A percentile compares a stretch with the other conserved stretches of the same genome.
These are phyloP conservation scores for Colletotrichum godetiae DNA, from an alignment of 2,329 filamentous ascomycete genomes.

Conservation along the genomic window DNA sequence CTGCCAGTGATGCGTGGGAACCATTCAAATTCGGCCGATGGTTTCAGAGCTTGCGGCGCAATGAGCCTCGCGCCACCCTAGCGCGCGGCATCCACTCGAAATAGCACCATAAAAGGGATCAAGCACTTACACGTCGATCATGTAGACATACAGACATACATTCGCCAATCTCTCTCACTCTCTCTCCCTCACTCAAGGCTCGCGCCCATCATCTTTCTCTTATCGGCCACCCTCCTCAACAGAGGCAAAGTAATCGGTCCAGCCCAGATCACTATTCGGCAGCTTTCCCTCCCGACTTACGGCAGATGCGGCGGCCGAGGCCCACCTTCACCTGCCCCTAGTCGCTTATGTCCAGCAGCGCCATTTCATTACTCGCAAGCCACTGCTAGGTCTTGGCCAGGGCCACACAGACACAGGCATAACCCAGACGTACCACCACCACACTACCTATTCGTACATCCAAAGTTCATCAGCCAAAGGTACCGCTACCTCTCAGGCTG, in stretches of 20 bases:
- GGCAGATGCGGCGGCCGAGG: slow-evolving; percentile 31
- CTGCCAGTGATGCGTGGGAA: slow-evolving; percentile 10
- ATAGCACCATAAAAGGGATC: slow-evolving; percentile 20
- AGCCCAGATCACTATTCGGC: slow-evolving; percentile 25
- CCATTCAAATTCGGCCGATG: slow-evolving; percentile 10
- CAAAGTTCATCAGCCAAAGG: slow-evolving; percentile 21
- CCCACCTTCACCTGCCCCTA: slow-evolving; percentile 34
- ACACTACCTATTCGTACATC: slow-evolving; percentile 13
- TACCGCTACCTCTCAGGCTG: slow-evolving; percentile 30
- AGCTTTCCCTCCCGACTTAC: slow-evolving; percentile 25
- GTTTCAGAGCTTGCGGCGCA: slow-evolving; percentile 32
- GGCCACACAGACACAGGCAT: slow-evolving; percentile 33
- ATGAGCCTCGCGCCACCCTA: slow-evolving; percentile 29
- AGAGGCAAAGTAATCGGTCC: slow-evolving; percentile 9
- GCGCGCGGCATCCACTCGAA: slow-evolving; percentile 33
- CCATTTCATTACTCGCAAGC: slow-evolving; percentile 37
- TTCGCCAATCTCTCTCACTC: neutral
- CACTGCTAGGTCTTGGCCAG: slow-evolving; percentile 31
- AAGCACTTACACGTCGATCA: slow-evolving; percentile 24
- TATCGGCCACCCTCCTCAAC: neutral
- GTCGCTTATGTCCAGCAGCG: slow-evolving; percentile 36
- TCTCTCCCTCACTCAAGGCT: neutral
- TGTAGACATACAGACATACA: slow-evolving; percentile 21
- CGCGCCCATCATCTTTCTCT: neutral
- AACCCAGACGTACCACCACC: slow-evolving; percentile 35